These are phyloP conservation scores for Persicaria tinctoria DNA, from an alignment of 148 eudicot species.

Conservation along the genomic window DNA sequence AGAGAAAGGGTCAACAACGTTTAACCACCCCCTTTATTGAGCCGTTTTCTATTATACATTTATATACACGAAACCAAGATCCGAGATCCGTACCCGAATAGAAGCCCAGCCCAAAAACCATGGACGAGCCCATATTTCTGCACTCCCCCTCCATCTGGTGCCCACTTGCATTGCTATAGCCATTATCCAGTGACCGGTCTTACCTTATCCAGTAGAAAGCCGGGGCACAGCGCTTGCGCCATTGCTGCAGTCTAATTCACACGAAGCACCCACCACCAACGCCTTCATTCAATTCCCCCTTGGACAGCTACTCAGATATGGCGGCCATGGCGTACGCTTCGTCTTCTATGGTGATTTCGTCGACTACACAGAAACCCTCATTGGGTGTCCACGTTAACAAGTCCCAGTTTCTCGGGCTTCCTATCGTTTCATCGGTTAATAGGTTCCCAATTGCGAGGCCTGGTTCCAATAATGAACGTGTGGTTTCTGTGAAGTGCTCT, in stretches of 20 bases:
- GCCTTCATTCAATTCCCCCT: background rate
- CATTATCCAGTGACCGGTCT: background rate
- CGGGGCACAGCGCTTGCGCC: background rate
- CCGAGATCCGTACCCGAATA: no score
- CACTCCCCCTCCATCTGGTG: background rate
- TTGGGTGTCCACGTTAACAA: slow-evolving; percentile 15
- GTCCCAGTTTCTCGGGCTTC: slow-evolving; percentile 36
- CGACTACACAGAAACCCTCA: slow-evolving; percentile 28
- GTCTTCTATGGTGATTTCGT: slow-evolving; percentile 26
- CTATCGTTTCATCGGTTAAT: slow-evolving; percentile 22
- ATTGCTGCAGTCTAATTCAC: background rate
- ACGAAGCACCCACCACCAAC: background rate
- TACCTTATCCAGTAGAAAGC: slow-evolving; percentile 5
- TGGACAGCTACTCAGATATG: slow-evolving; percentile 16
- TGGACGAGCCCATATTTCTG: background rate
- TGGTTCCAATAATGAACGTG: background rate
- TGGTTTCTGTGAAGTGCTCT: slow-evolving; percentile 18
- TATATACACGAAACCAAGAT: no score
- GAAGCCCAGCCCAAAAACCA: background rate
- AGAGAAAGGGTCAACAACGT: no score
- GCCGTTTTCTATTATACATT: background rate
- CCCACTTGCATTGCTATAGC: background rate
- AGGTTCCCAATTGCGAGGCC: background rate
- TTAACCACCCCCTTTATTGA: no score
- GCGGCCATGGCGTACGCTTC: slow-evolving; percentile 47